Base-by-base conservation (phyloP, 2,329 filamentous ascomycete genomes). In the Alternaria sp. region DNA sequence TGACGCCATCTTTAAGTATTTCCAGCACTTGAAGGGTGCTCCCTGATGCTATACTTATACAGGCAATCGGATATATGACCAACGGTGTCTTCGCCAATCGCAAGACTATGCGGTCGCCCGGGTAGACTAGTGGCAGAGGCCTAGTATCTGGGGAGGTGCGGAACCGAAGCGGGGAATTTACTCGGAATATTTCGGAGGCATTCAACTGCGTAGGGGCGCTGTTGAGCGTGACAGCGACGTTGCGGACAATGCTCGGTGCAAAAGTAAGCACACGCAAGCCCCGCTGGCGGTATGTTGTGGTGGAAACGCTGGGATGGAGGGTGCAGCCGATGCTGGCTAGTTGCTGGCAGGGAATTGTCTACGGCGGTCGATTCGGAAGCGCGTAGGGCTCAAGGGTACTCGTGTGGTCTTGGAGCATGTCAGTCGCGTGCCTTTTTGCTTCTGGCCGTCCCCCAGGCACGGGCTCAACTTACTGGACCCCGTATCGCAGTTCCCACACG, bases 1-100 rank as follows among this genome's bases (percentile, higher is more conserved):
- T 25, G 74, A 72, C 28, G 76, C 73, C 77, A 80, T 80, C 43
- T 56, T 69, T 47, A 53, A 55, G 59, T 51, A 15, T 52, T 15
- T 30, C 46, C 21, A 53, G 54, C n/a, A 44, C 55, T 63, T 25
- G 43, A 53, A 46, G 23, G 56, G n/a, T 9, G 40, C n/a, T 19
- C 45, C 36, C 55, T 65, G 66, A 51, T 63, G 57, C 44, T 49
- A 51, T 56, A 49, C 50, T 49, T 25, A n/a, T 57, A 56, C 51
- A 36, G 44, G 50, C 17, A 57, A 45, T 36, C 56, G 58, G 62
- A 55, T 66, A 59, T 57, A 61, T 66, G 68, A 68, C 71, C 70
- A 52, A 59, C 53, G 61, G 62, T 55, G 59, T 53, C 59, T 45
- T 63, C 59, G 57, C 64, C 61, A 67, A 67, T 62, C 63, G 61